These are phyloP conservation scores for Cercospora janseana DNA, from an alignment of 2,329 filamentous ascomycete genomes.

Conservation along the genomic window DNA sequence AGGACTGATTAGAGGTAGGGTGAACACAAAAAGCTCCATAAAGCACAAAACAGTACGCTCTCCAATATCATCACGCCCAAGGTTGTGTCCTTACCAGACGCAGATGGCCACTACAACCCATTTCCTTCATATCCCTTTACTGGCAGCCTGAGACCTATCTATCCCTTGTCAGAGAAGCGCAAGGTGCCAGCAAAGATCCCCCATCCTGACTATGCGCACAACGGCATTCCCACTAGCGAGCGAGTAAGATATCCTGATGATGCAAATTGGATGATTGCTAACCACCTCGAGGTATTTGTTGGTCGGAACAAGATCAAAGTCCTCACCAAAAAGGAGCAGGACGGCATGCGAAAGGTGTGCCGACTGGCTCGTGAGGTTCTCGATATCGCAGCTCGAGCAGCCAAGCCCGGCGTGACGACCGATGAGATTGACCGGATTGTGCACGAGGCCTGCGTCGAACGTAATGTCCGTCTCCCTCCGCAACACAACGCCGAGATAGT, in stretches of 20 bases:
- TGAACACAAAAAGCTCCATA: slow-evolving; percentile 81
- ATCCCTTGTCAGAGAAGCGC: slow-evolving; percentile 65
- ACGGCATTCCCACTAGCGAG: slow-evolving; percentile 70
- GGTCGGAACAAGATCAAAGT: slow-evolving; percentile 79
- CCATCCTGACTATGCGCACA: slow-evolving; percentile 81
- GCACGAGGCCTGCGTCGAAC: slow-evolving; percentile 89
- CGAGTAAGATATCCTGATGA: slow-evolving; percentile 55
- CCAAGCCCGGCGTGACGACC: slow-evolving; percentile 89
- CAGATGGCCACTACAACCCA: slow-evolving; percentile 84
- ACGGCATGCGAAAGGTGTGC: slow-evolving; percentile 92
- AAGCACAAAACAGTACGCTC: slow-evolving; percentile 68
- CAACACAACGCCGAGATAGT: too few species aligned
- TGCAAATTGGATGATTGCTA: slow-evolving; percentile 1
- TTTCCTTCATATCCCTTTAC: slow-evolving; percentile 85
- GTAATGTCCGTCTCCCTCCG: slow-evolving; percentile 64
- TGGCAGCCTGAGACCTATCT: slow-evolving; percentile 74
- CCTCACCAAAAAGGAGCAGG: slow-evolving; percentile 74
- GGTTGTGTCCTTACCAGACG: slow-evolving; percentile 84
- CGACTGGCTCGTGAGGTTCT: slow-evolving; percentile 83
- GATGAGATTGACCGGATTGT: slow-evolving; percentile 94
- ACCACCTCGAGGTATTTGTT: slow-evolving; percentile 43
- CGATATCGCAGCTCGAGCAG: slow-evolving; percentile 80
- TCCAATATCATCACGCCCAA: slow-evolving; percentile 74
- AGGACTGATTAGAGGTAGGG: slow-evolving; percentile 52
- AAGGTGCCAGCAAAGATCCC: slow-evolving; percentile 75